Evolutionary conservation across 1,284 basidiomycete species (phyloP), one percentile per base, ranked within the genome.

Genomic region (Ceratobasidium sp.): DNA sequence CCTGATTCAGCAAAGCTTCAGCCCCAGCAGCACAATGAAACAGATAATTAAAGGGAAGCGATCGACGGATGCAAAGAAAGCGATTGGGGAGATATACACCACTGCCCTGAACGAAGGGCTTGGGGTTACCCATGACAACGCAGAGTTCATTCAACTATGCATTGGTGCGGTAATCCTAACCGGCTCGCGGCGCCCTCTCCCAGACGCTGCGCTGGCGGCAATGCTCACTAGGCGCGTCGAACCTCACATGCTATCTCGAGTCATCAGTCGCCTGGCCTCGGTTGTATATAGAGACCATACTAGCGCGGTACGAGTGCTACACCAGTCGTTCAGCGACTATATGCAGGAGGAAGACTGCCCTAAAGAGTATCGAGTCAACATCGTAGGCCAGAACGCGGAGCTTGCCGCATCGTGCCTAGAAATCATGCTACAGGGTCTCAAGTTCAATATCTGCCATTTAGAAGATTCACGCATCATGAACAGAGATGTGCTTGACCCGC

Each of bases 401-500:
- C 18, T 72, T 18, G 70, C 70, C 12, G 20, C 6, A 15, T 28
- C 20, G 6, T 72, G 70, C 58, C 26, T 72, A 15, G 33, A 42
- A 5, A 72, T 42, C n/a, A 61, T 72, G 58, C 18, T 53, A n/a
- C 15, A 46, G 15, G 56, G 53, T 18, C 60, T 75, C 7, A 18
- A 46, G 46, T 75, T 75, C 44, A 75, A 75, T 23, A 51, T 75
- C 3, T 75, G 71, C 44, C n/a, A 53, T 3, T 40, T 63, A 5
- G 46, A 64, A 33, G 5, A 9, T 9, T 75, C 72, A 13, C 51
- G 39, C 46, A 18, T 44, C 3, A 9, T n/a, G 20, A 63, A 75
- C 49, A 3, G 42, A 15, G 46, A 75, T 15, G n/a, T 64, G 4
- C 7, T 7, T 23, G 72, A 23, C 13, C 28, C 66, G 18, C 10